phyloP scores from a whole-genome alignment of 305 asterid species.

The Fraxinus ornus region DNA sequence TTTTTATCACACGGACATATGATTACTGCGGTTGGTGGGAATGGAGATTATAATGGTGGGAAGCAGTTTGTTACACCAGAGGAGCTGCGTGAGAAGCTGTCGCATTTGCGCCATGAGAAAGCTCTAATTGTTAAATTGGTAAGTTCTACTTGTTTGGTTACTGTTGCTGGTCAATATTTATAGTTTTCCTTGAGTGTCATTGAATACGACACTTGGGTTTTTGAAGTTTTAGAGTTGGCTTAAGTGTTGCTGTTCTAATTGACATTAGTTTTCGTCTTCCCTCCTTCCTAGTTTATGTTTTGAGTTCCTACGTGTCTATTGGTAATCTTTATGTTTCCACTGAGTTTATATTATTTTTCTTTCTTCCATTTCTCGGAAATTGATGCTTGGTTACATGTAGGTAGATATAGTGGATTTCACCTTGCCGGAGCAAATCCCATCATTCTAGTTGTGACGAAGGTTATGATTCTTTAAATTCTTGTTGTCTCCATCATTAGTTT shows the following conservation, averaged over 20 bases:
- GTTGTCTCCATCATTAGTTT: background rate
- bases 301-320: background rate
- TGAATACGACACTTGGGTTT: background rate
- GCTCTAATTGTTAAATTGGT: slow-evolving; percentile 92
- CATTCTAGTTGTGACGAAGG: slow-evolving; percentile 89
- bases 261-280: background rate
- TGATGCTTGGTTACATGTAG: slow-evolving; percentile 35
- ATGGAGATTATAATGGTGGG: slow-evolving; percentile 98
- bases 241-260: slow-evolving; percentile 1
- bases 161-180: background rate
- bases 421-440: slow-evolving; percentile 95
- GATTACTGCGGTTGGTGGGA: slow-evolving; percentile 99
- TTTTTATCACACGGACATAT: slow-evolving; percentile 92
- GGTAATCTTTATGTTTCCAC: background rate
- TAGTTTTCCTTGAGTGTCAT: background rate
- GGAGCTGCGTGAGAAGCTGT: slow-evolving; percentile 88
- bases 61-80: slow-evolving; percentile 90
- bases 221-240: background rate
- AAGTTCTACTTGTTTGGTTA: slow-evolving; percentile 1
- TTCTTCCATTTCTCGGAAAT: slow-evolving; percentile 18
- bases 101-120: slow-evolving; percentile 77
- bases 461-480: slow-evolving; percentile 20
- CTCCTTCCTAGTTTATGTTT: slow-evolving; percentile 5
- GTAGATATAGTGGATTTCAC: slow-evolving; percentile 96
- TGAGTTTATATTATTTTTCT: background rate